Percentiles rank a stretch among this genome's conserved stretches.
Conservation (phyloP, 169 alveolate species). For the Besnoitia besnoiti region DNA sequence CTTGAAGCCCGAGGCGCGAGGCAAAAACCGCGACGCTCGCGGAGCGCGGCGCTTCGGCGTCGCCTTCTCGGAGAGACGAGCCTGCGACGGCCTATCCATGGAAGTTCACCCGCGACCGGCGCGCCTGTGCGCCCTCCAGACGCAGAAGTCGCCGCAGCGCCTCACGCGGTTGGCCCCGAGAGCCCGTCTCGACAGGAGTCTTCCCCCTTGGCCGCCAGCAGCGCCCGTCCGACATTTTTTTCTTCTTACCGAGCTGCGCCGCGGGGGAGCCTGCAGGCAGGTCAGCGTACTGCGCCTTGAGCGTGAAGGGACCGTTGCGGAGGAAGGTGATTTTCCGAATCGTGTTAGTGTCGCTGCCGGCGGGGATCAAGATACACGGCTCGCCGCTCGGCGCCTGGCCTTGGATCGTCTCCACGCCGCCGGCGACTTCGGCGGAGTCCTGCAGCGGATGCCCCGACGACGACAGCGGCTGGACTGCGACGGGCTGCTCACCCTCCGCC, state of each 20-base stretch:
- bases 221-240: too few species aligned
- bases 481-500: constrained; percentile 47
- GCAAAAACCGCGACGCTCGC: too few species aligned
- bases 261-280: neutral
- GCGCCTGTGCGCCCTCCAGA: too few species aligned
- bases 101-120: too few species aligned
- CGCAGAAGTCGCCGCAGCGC: too few species aligned
- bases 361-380: constrained; percentile 31
- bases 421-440: neutral
- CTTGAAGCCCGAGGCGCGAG: too few species aligned
- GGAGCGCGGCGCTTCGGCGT: too few species aligned
- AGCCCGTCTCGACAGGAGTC: too few species aligned
- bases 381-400: neutral
- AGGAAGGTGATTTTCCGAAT: constrained; percentile 49
- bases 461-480: constrained; percentile 29
- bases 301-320: constrained; percentile 50
- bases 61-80: too few species aligned
- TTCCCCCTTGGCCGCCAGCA: too few species aligned
- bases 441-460: neutral
- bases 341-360: constrained; percentile 47
- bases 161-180: too few species aligned
- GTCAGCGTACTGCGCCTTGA: constrained; percentile 48
- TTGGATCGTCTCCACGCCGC: neutral
- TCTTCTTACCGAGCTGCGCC: constrained; percentile 45
- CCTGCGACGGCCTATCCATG: too few species aligned